Evolutionary conservation across 139 green algal species (phyloP).

Genomic region (Coccomyxa sp.): DNA sequence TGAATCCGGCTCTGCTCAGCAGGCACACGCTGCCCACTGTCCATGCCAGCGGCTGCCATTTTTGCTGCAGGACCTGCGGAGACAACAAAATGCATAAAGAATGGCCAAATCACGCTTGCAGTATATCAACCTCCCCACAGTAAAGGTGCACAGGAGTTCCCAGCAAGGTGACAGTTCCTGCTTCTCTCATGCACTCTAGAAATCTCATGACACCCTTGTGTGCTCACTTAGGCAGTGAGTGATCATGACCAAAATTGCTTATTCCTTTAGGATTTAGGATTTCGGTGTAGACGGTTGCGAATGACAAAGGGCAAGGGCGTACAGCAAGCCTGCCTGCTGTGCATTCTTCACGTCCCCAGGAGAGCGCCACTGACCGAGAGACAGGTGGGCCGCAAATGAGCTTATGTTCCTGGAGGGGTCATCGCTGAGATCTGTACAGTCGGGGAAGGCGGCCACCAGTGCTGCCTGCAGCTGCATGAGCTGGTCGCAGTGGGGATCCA

Average conservation of each 20-base stretch:
- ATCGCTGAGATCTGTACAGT: slow-evolving; percentile 47
- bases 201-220: too few species aligned
- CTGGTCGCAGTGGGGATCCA: slow-evolving; percentile 13
- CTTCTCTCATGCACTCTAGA: too few species aligned
- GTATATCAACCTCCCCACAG: too few species aligned
- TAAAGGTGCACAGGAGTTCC: too few species aligned
- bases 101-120: too few species aligned
- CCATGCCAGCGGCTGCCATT: slow-evolving; percentile 17
- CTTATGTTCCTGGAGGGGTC: slow-evolving; percentile 43
- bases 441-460: slow-evolving; percentile 46
- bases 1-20: slow-evolving; percentile 23
- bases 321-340: slow-evolving; percentile 5
- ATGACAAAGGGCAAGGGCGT: background rate
- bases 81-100: background rate
- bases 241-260: too few species aligned
- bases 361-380: slow-evolving; percentile 53
- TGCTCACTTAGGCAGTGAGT: too few species aligned
- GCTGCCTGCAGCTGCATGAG: slow-evolving; percentile 39
- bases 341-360: slow-evolving; percentile 17
- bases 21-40: slow-evolving; percentile 23
- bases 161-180: too few species aligned
- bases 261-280: too few species aligned
- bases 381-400: slow-evolving; percentile 59
- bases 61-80: background rate
- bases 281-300: too few species aligned